phyloP scores from a whole-genome alignment of 2,329 filamentous ascomycete genomes.

The Atkinsonella hypoxylon region DNA sequence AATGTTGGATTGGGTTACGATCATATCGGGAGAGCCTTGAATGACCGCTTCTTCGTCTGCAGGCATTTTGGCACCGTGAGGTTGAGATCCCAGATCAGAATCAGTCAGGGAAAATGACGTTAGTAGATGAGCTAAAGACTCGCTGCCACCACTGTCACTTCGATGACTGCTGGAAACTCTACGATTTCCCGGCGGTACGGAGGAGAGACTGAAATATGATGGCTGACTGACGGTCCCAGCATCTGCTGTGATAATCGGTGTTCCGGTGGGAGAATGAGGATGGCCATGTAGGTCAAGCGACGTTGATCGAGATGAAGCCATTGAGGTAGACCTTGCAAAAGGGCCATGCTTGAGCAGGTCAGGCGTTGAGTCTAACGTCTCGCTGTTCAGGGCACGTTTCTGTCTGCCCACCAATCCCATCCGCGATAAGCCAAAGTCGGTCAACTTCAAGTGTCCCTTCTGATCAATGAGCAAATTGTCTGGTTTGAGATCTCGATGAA shows the following conservation, averaged over 20 bases:
- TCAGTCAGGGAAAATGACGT: slow-evolving; percentile 66
- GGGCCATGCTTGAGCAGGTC: slow-evolving; percentile 88
- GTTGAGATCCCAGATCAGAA: slow-evolving; percentile 27
- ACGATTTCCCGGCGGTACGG: slow-evolving; percentile 41
- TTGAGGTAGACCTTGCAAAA: slow-evolving; percentile 73
- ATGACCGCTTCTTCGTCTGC: slow-evolving; percentile 65
- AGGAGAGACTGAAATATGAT: slow-evolving; percentile 77
- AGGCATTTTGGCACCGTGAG: slow-evolving; percentile 42
- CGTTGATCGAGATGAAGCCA: slow-evolving; percentile 82
- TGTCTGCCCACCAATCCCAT: slow-evolving; percentile 96
- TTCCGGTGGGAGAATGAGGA: slow-evolving; percentile 64
- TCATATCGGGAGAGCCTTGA: slow-evolving; percentile 66
- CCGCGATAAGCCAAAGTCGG: slow-evolving; percentile 90
- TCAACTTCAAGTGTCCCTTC: slow-evolving; percentile 91
- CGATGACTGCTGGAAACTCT: slow-evolving; percentile 64
- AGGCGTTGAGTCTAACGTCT: slow-evolving; percentile 68
- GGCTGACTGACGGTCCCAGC: slow-evolving; percentile 59
- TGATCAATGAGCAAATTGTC: slow-evolving; percentile 96
- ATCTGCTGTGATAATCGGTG: slow-evolving; percentile 75
- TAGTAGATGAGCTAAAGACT: slow-evolving; percentile 73
- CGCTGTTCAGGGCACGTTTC: slow-evolving; percentile 76
- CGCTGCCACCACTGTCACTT: slow-evolving; percentile 87
- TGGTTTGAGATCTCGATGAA: slow-evolving; percentile 92
- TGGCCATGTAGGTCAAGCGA: slow-evolving; percentile 79
- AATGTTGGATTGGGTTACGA: slow-evolving; percentile 26